Evolutionary conservation across 202 grass and related monocot genomes (phyloP).

Genomic region (Saccharum hybrid): DNA sequence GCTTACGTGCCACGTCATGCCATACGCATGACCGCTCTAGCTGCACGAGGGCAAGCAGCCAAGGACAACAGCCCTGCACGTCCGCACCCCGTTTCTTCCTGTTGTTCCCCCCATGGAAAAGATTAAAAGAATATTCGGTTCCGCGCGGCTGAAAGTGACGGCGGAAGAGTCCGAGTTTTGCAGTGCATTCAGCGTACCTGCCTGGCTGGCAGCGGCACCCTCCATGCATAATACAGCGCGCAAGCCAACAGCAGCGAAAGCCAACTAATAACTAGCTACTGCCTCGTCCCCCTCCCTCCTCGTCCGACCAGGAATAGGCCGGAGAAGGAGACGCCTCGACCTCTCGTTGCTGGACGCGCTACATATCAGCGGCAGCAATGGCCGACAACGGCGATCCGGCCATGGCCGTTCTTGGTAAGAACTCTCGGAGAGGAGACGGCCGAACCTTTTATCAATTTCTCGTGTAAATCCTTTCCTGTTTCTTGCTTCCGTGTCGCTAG

Average conservation of each 20-base stretch:
- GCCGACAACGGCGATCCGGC: conserved; percentile 8
- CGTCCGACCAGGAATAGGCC: conserved; percentile 36
- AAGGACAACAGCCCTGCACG: too few species aligned
- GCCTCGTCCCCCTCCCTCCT: neutral
- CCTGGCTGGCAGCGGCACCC: too few species aligned
- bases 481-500: too few species aligned
- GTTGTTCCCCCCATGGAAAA: neutral
- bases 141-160: neutral
- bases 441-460: too few species aligned
- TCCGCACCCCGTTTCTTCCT: too few species aligned
- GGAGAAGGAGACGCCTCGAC: neutral
- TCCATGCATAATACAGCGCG: neutral
- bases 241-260: neutral
- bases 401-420: conserved; percentile 50
- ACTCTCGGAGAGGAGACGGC: too few species aligned
- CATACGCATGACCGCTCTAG: too few species aligned
- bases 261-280: neutral
- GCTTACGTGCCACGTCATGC: too few species aligned
- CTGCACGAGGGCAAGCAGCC: too few species aligned
- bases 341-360: neutral
- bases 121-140: too few species aligned
- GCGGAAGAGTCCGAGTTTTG: conserved; percentile 10
- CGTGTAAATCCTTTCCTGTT: too few species aligned
- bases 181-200: neutral
- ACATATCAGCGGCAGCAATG: conserved; percentile 29